Percentiles rank a stretch among this genome's conserved stretches.
Conservation (phyloP, 2,329 filamentous ascomycete species). For the Hypocrella siamensis region DNA sequence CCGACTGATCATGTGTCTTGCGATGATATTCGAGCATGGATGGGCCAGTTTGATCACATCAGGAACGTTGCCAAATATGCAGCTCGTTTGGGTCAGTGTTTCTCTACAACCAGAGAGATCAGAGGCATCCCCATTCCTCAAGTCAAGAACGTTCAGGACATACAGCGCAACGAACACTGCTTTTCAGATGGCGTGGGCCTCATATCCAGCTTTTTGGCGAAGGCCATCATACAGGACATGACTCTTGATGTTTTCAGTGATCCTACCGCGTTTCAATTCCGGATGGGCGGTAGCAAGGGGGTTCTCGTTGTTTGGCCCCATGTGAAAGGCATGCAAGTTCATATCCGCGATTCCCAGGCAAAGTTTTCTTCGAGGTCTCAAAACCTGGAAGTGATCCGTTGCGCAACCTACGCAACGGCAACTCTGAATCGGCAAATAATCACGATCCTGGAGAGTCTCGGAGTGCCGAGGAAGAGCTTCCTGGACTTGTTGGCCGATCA, state of each 20-base stretch:
- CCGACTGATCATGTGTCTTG: slow-evolving; percentile 51
- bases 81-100: slow-evolving; percentile 82
- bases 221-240: slow-evolving; percentile 58
- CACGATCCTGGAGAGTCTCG: slow-evolving; percentile 63
- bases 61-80: slow-evolving; percentile 76
- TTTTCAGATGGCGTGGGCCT: slow-evolving; percentile 93
- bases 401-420: slow-evolving; percentile 60
- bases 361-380: slow-evolving; percentile 66
- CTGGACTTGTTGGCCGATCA: slow-evolving; percentile 50
- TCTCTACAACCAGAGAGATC: slow-evolving; percentile 78
- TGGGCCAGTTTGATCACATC: slow-evolving; percentile 76
- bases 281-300: slow-evolving; percentile 84
- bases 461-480: slow-evolving; percentile 54
- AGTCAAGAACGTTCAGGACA: slow-evolving; percentile 49
- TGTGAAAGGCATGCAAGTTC: slow-evolving; percentile 50
- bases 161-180: slow-evolving; percentile 49
- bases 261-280: slow-evolving; percentile 82
- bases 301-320: slow-evolving; percentile 64
- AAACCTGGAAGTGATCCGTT: slow-evolving; percentile 71
- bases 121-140: slow-evolving; percentile 43
- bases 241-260: slow-evolving; percentile 37
- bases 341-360: slow-evolving; percentile 69
- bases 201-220: slow-evolving; percentile 65
- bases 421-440: slow-evolving; percentile 86
- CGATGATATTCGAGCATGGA: slow-evolving; percentile 65